Conservation (phyloP, 2,329 filamentous ascomycete species). For the Laburnicola sp. region DNA sequence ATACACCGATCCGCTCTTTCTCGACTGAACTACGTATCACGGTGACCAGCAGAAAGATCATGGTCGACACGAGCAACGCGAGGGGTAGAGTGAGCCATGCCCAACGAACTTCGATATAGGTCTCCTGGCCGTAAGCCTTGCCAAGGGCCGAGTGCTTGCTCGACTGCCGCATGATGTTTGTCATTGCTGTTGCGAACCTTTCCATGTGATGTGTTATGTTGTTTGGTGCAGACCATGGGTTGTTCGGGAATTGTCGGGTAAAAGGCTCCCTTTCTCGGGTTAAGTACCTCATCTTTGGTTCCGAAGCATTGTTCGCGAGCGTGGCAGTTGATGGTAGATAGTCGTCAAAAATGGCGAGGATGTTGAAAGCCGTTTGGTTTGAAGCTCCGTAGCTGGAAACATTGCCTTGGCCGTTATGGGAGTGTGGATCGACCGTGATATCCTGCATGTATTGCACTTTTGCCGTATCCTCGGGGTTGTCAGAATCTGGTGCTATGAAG, state of each 20-base stretch:
- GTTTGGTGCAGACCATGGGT: constrained; percentile 22
- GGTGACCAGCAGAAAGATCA: constrained; percentile 31
- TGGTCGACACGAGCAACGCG: constrained; percentile 18
- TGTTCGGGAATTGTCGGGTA: constrained; percentile 1
- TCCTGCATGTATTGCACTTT: constrained; percentile 13
- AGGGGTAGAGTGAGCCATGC: constrained; percentile 37
- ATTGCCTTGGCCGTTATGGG: background rate
- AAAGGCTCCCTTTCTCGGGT: background rate
- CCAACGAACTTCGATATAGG: constrained; percentile 35
- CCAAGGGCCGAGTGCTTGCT: constrained; percentile 16
- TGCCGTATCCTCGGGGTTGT: background rate
- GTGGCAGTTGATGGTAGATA: constrained; percentile 27
- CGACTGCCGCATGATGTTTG: constrained; percentile 21
- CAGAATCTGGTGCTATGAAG: background rate
- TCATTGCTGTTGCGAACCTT: constrained; percentile 21
- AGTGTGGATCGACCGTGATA: constrained; percentile 12
- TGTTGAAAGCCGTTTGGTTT: constrained; percentile 11
- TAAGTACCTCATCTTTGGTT: constrained; percentile 10
- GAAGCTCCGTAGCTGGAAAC: constrained; percentile 5
- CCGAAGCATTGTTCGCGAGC: background rate
- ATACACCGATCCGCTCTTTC: constrained; percentile 22
- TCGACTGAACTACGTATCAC: constrained; percentile 22
- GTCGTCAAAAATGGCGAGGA: constrained; percentile 20
- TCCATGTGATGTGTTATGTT: constrained; percentile 26
- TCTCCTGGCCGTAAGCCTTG: constrained; percentile 20